A percentile compares a stretch with the other conserved stretches of the same genome.
phyloP scores from a whole-genome alignment of 371 early-diverging fungal genomes.

The Apophysomyces sp. region DNA sequence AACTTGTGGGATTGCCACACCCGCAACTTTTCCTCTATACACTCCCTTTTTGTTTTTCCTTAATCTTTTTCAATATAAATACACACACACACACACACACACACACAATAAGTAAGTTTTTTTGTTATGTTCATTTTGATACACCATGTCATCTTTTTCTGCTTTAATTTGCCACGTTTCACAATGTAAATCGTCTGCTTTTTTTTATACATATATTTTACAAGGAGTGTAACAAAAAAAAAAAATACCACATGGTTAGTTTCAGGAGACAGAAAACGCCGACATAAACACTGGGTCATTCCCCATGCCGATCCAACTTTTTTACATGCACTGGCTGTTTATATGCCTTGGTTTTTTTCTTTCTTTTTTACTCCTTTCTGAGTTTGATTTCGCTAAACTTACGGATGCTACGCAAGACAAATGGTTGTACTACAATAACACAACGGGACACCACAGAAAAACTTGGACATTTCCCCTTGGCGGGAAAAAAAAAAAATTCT shows the following conservation, averaged over 20 bases:
- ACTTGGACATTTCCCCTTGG: neutral
- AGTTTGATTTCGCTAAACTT: neutral
- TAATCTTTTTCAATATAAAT: neutral
- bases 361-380: neutral
- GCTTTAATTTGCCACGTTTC: constrained; percentile 1
- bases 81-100: neutral
- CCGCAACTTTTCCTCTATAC: neutral
- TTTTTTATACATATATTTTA: neutral
- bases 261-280: constrained; percentile 1
- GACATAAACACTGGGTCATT: neutral
- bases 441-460: neutral
- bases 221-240: neutral
- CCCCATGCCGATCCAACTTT: constrained; percentile 1
- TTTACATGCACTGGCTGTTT: neutral
- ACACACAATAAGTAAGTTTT: neutral
- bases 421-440: neutral
- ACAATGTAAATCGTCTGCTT: neutral
- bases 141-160: constrained; percentile 1
- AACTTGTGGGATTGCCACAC: neutral
- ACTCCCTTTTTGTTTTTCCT: neutral
- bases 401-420: constrained; percentile 2
- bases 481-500: too few relatives aligned
- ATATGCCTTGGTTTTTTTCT: too few relatives aligned
- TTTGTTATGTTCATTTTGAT: neutral
- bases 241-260: neutral